These are phyloP conservation scores for Lipomyces spencermartinsiae DNA, from an alignment of 805 yeast genomes.

Conservation along the genomic window DNA sequence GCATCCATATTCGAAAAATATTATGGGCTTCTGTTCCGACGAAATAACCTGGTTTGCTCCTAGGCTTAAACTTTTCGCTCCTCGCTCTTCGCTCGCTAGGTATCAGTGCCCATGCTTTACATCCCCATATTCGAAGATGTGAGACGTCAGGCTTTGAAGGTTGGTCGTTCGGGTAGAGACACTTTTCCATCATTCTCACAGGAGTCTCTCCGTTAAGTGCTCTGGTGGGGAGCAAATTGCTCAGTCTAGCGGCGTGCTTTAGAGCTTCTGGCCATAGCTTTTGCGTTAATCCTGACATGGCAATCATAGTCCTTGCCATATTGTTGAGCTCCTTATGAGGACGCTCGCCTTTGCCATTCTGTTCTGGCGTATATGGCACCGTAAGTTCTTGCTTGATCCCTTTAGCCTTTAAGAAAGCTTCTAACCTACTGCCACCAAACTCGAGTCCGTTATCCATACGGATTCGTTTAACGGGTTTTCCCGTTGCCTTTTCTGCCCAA, in stretches of 20 bases:
- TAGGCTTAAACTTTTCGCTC: constrained; percentile 4
- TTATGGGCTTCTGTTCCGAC: constrained; percentile 6
- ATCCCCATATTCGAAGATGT: neutral
- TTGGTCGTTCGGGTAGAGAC: neutral
- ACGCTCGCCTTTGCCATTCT: neutral
- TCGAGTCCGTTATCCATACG: constrained; percentile 3
- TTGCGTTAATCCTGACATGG: neutral
- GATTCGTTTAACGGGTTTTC: neutral
- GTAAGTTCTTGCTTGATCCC: neutral
- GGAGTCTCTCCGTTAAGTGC: neutral
- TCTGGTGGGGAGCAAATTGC: neutral
- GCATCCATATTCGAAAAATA: constrained; percentile 1
- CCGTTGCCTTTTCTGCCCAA: neutral
- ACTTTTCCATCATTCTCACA: neutral
- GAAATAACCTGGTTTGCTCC: constrained; percentile 1
- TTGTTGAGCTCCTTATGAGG: neutral
- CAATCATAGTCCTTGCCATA: neutral
- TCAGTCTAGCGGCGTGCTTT: neutral
- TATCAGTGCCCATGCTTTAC: neutral
- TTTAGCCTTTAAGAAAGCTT: neutral
- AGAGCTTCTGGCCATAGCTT: constrained; percentile 6
- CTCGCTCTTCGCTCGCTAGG: neutral
- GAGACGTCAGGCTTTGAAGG: neutral
- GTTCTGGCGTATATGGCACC: neutral
- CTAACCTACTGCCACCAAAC: constrained; percentile 7